Base-by-base conservation (phyloP, 2,329 filamentous ascomycete genomes). In the Aspergillus versicolor region DNA sequence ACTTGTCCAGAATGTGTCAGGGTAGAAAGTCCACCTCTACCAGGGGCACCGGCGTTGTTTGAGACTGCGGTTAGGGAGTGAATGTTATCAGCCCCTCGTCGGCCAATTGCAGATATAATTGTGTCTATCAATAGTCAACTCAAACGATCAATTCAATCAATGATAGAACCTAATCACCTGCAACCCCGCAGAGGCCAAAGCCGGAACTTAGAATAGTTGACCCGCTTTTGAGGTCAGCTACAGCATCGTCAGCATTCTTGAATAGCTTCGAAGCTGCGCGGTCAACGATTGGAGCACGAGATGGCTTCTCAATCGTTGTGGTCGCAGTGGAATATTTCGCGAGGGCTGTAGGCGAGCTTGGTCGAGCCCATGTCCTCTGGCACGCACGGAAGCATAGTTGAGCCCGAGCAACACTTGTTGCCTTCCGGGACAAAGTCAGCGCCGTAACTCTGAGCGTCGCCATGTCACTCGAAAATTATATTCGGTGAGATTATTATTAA, bases 101-200 rank as follows among this genome's bases (percentile, higher is more conserved):
- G 78, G 54, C 85, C 81, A 40, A 93, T 82, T 15, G 87, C 86
- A 41, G 84, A 79, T 65, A 92, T 92, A 6, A 92, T 76, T 0
- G 89, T 91, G 68, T 91, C 88, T 81, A 70, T 12, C 22, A 37
- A 30, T 11, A 38, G 21, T 46, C n/a, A 40, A 13, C 27, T 19
- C 32, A 24, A 12, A 19, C 4, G 17, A 12, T 21, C 40, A 9
- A 15, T 9, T 42, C 13, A 8, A 9, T 9, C 15, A 4, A 42
- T 44, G 37, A 21, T 17, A 24, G 12, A 19, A 17, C 4, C 12
- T 49, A 66, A 77, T 54, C 75, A 86, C 85, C 84, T 54, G 87
- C 85, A 17, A 92, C 88, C 62, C 90, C 90, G 64, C 88, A 92
- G 12, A 93, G 82, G n/a, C 90, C 90, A 71, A 93, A 93, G 1